Evolutionary conservation across 2,329 filamentous ascomycete species (phyloP), one percentile per base, ranked within the genome.

Genomic region (Nigrospora osmanthi): DNA sequence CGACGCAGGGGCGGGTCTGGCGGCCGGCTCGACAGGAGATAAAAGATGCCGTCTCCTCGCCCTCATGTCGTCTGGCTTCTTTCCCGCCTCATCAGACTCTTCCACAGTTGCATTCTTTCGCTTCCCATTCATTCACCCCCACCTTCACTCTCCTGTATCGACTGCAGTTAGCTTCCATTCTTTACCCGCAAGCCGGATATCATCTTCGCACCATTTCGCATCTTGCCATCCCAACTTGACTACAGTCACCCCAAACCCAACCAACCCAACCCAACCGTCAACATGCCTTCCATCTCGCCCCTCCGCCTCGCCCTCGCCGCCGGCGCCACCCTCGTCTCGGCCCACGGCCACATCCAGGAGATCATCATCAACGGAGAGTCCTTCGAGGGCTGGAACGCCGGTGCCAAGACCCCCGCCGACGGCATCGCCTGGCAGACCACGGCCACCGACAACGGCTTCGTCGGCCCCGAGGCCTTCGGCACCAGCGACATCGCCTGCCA

Each of bases 401-500:
- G 49, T n/a, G 46, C 45, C 11, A 46, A 46, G 43, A 28, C 23
- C 6, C 23, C 23, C 23, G 58, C 58, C 36, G 52, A 49, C 38
- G 49, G 49, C 34, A 53, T 62, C 42, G 59, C 55, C 15, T 65
- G 62, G 62, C 52, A 52, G n/a, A 57, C 58, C 32, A 57, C 57
- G 38, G 65, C 68, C 49, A 51, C 45, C 12, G 51, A 56, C 51
- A 62, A 61, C 43, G 61, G 64, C 15, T 64, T 60, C 55, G 66
- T 71, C 44, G 59, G 61, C 33, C 70, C 71, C 33, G 65, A 57
- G 31, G 55, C 54, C 16, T 61, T 63, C 34, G 49, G 49, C 14
- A 53, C 48, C 28, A 41, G 52, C 17, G 63, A 68, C 44, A 68
- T 70, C 42, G 64, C 64, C 52, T 70, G 67, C 51, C 62, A 67